phyloP scores from a whole-genome alignment of 208 protist genomes.

The Crithidia acanthocephali region DNA sequence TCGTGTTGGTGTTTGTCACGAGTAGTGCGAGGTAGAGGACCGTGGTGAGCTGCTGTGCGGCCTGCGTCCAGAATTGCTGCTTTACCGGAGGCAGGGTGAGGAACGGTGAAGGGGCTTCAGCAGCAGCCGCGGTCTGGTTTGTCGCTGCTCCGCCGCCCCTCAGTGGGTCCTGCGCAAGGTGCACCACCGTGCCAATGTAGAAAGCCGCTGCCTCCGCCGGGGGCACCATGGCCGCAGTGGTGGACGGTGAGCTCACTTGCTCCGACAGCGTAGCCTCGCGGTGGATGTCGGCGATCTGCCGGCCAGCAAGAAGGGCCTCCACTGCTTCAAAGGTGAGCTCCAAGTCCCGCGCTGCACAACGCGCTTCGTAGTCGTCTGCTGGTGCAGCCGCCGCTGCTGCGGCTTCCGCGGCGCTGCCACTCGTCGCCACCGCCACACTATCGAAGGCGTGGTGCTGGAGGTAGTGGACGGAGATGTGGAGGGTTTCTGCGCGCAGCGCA shows the following conservation, averaged over 20 bases:
- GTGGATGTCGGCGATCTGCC: constrained; percentile 15
- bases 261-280: background rate
- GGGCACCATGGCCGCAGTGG: constrained; percentile 26
- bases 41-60: constrained; percentile 22
- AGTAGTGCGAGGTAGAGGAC: constrained; percentile 31
- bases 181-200: constrained; percentile 19
- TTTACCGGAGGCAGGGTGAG: constrained; percentile 6
- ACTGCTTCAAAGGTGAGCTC: constrained; percentile 31
- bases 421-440: background rate
- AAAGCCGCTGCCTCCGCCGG: constrained; percentile 19
- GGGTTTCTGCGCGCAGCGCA: background rate
- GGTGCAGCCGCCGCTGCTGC: background rate
- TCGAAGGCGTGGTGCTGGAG: constrained; percentile 27
- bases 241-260: constrained; percentile 2
- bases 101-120: background rate
- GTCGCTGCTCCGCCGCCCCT: background rate
- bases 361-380: background rate
- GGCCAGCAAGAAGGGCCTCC: constrained; percentile 18
- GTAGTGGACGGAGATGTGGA: constrained; percentile 27
- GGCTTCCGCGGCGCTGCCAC: background rate
- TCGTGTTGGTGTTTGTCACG: constrained; percentile 8
- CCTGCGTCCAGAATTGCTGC: constrained; percentile 19
- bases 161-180: background rate
- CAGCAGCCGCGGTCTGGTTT: too few species aligned
- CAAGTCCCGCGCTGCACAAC: constrained; percentile 19